A percentile compares a stretch with the other conserved stretches of the same genome.
phyloP scores from a whole-genome alignment of 1,284 basidiomycete genomes.

The Athelia sp. region DNA sequence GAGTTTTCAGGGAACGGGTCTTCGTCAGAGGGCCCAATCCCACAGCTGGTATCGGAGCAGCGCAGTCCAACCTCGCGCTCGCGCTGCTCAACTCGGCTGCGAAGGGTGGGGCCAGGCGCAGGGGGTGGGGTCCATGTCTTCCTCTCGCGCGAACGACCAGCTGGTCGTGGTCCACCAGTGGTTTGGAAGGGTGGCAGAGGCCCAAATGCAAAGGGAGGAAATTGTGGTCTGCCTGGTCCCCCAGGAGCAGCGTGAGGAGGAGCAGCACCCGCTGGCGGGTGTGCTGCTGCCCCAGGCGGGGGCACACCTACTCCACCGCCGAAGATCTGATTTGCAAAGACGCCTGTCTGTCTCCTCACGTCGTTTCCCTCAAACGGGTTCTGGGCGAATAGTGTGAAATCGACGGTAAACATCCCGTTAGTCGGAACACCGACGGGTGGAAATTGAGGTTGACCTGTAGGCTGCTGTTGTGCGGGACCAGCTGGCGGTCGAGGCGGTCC shows the following conservation, averaged over 20 bases:
- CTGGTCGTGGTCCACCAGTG: too few species aligned
- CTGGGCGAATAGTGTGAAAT: not conserved
- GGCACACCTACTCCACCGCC: constrained; percentile 2
- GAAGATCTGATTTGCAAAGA: constrained; percentile 1
- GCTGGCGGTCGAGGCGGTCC: too few species aligned
- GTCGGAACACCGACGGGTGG: not conserved
- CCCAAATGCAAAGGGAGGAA: constrained; percentile 5
- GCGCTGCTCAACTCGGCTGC: constrained; percentile 61
- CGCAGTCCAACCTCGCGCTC: constrained; percentile 66
- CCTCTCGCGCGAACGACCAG: constrained; percentile 8
- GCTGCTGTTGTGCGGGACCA: too few species aligned
- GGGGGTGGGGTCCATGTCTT: constrained; percentile 31
- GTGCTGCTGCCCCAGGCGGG: constrained; percentile 4
- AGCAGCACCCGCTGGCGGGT: not conserved
- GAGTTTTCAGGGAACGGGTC: constrained; percentile 44
- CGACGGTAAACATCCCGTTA: not conserved
- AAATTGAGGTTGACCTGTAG: constrained; percentile 3
- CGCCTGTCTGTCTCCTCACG: not conserved
- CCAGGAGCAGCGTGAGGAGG: constrained; percentile 4
- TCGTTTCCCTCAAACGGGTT: not conserved
- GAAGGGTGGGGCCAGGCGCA: constrained; percentile 47
- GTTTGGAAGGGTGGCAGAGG: too few species aligned
- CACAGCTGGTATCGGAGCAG: constrained; percentile 67
- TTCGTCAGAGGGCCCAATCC: constrained; percentile 69
- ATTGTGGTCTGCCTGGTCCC: constrained; percentile 4